phyloP scores from a whole-genome alignment of 2,329 filamentous ascomycete genomes.

The Arthrinium phaeospermum region DNA sequence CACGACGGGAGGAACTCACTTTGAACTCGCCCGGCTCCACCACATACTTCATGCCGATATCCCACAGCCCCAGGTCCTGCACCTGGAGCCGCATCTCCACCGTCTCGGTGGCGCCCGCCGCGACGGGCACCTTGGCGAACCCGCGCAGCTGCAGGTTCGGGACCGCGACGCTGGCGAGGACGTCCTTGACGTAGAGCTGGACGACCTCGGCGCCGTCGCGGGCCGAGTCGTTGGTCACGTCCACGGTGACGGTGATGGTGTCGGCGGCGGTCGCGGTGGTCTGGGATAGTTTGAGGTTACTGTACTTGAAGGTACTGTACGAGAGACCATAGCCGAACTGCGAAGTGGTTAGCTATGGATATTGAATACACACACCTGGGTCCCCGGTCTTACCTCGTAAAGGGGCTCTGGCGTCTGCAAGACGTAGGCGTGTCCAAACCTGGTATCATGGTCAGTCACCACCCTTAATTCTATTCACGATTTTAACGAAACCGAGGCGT shows the following conservation, averaged over 20 bases:
- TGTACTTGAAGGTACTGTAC: slow-evolving; percentile 69
- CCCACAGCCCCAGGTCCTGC: slow-evolving; percentile 61
- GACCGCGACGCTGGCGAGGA: slow-evolving; percentile 66
- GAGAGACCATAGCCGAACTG: slow-evolving; percentile 70
- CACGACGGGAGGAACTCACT: slow-evolving; percentile 38
- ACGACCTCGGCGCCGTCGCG: slow-evolving; percentile 70
- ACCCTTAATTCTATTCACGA: too few species aligned
- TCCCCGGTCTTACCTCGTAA: slow-evolving; percentile 49
- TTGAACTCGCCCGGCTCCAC: slow-evolving; percentile 74
- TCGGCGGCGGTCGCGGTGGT: slow-evolving; percentile 53
- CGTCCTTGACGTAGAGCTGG: slow-evolving; percentile 70
- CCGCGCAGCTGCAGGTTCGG: slow-evolving; percentile 70
- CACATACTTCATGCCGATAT: slow-evolving; percentile 46
- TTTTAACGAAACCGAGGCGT: neutral
- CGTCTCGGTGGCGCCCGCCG: slow-evolving; percentile 62
- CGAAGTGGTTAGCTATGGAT: neutral
- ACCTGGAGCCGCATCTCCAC: slow-evolving; percentile 59
- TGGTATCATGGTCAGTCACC: neutral
- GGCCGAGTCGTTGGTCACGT: slow-evolving; percentile 64
- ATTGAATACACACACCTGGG: neutral
- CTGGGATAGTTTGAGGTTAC: slow-evolving; percentile 56
- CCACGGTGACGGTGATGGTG: slow-evolving; percentile 62
- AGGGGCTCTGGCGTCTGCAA: slow-evolving; percentile 63
- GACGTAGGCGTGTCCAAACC: slow-evolving; percentile 70
- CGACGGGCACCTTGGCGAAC: slow-evolving; percentile 68